phyloP scores from a whole-genome alignment of 2,329 filamentous ascomycete genomes.

The Sclerotinia minor region DNA sequence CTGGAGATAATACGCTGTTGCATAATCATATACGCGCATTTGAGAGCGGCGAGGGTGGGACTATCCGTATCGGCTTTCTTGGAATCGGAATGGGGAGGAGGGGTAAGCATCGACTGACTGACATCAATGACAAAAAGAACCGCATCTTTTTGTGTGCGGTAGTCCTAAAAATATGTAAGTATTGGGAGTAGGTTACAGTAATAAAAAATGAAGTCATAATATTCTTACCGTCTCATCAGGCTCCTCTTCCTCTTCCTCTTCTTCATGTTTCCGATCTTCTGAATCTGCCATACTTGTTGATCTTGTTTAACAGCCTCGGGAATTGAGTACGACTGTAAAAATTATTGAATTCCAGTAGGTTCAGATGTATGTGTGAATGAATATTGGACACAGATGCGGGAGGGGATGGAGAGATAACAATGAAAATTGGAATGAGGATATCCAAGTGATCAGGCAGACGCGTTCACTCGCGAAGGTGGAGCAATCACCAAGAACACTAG shows the following conservation, averaged over 20 bases:
- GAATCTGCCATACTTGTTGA: slow-evolving; percentile 31
- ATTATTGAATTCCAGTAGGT: not conserved
- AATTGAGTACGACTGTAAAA: not conserved
- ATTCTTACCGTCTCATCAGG: slow-evolving; percentile 60
- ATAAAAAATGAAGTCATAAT: slow-evolving; percentile 21
- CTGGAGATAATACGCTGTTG: slow-evolving; percentile 98
- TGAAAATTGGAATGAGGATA: not conserved
- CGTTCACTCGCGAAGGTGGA: slow-evolving; percentile 20
- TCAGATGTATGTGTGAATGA: not conserved
- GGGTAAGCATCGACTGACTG: slow-evolving; percentile 79
- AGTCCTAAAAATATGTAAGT: slow-evolving; percentile 58
- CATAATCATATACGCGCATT: slow-evolving; percentile 94
- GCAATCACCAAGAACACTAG: not conserved
- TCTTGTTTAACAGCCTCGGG: not conserved
- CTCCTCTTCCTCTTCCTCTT: slow-evolving; percentile 68
- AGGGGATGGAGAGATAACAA: not conserved
- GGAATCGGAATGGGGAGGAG: slow-evolving; percentile 61
- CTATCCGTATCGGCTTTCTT: slow-evolving; percentile 80
- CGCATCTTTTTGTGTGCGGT: slow-evolving; percentile 94
- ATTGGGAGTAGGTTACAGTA: not conserved
- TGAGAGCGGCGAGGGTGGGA: slow-evolving; percentile 78
- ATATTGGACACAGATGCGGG: not conserved
- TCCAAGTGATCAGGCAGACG: slow-evolving; percentile 19
- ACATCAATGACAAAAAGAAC: slow-evolving; percentile 95
- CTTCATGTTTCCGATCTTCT: slow-evolving; percentile 45